Percentiles rank a stretch among this genome's conserved stretches.
Conservation (phyloP, 176 grass and related monocot genomes). For the Ensete ventricosum region DNA sequence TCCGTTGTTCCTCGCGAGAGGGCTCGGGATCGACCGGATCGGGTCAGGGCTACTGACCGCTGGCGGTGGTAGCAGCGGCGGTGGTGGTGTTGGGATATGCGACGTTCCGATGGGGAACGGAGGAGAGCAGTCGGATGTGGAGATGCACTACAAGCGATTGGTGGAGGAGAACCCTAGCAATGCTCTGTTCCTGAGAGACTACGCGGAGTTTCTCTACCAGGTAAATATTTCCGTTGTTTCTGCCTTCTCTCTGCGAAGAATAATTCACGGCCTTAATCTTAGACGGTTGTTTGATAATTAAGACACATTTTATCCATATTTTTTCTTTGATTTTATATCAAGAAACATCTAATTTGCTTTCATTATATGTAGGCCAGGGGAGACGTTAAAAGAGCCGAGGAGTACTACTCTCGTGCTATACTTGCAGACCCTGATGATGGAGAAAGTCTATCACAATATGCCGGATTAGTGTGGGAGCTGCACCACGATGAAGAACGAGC, state of each 20-base stretch:
- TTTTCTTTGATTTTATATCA: neutral
- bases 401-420: conserved; percentile 89
- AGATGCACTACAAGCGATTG: conserved; percentile 72
- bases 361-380: conserved; percentile 42
- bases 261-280: no score
- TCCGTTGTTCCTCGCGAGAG: conserved; percentile 75
- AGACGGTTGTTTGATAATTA: no score
- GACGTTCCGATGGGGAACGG: conserved; percentile 25
- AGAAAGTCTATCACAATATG: conserved; percentile 77
- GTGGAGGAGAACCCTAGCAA: conserved; percentile 73
- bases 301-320: neutral
- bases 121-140: conserved; percentile 44
- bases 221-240: neutral
- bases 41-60: conserved; percentile 23
- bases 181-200: conserved; percentile 69
- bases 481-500: conserved; percentile 78
- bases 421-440: conserved; percentile 65
- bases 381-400: conserved; percentile 56
- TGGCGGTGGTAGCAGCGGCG: conserved; percentile 4
- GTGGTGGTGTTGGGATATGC: conserved; percentile 8
- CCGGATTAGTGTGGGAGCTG: conserved; percentile 73
- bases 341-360: neutral
- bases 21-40: conserved; percentile 78
- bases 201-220: conserved; percentile 74
- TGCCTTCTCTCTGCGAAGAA: neutral